Base-by-base conservation (phyloP, 129 eudicot species). In the Helichrysum umbraculigerum region DNA sequence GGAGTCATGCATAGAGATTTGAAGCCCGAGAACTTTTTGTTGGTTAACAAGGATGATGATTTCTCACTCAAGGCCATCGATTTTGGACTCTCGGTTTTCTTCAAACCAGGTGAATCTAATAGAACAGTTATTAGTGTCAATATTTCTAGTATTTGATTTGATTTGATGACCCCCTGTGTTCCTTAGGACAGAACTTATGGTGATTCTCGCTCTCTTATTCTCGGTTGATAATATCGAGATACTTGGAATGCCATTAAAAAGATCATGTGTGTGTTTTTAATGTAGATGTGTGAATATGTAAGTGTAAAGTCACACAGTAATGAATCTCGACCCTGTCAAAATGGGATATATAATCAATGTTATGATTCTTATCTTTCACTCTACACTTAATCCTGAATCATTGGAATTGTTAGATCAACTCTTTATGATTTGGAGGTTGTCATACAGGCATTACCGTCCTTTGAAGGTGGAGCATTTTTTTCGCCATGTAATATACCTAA, bases 1-100 rank as follows among this genome's bases (percentile, higher is more conserved):
- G 94, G 97, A 71, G 97, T 91, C 59, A 91, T 91, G 91, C 84
- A 80, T 80, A 57, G 84, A 57, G 84, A 74, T 74, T 74, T 81
- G 56, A 81, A 81, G 32, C 84, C 80, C 0, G 79, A 81, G 33
- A 81, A 81, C 37, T 73, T 81, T 77, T 74, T 81, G 57, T 81
- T 81, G 70, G 76, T 67, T 68, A 81, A 74, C 16, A 81, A 75
- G 16, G 76, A 81, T 22, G 80, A 74, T 32, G 76, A 81, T 81
- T 81, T 74, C 16, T 68, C 84, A 42, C 71, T 81, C 66, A 81
- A 81, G 65, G 84, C 84, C 8, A 81, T 81, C 75, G 84, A 81
- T 81, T 81, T 81, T 81, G 84, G 84, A 41, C 76, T 81, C 66
- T 81, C 84, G 0, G 20, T 73, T 69, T 74, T 81, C 58, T 81